Percentiles rank a stretch among this genome's conserved stretches.
phyloP scores from a whole-genome alignment of 805 yeast genomes.

The Candida khao-thaluensis region DNA sequence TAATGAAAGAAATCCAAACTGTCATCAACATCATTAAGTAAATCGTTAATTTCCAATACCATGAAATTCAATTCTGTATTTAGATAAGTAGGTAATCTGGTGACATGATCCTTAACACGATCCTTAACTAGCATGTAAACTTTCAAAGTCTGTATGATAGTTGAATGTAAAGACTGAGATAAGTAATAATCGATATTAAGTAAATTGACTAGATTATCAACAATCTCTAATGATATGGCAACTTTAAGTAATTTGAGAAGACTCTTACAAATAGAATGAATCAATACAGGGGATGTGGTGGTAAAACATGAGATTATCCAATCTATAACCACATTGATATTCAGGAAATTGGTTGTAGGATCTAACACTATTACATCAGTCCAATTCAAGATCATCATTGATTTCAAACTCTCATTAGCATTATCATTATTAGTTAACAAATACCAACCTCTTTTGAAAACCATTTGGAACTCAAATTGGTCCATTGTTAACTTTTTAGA shows the following conservation, averaged over 20 bases:
- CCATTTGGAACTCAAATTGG: conserved; percentile 30
- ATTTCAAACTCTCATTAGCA: conserved; percentile 20
- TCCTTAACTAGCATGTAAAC: background rate
- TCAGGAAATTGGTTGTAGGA: conserved; percentile 24
- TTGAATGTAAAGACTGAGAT: conserved; percentile 1
- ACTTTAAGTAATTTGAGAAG: conserved; percentile 11
- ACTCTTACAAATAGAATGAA: conserved; percentile 20
- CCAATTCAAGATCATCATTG: conserved; percentile 31
- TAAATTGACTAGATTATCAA: conserved; percentile 8
- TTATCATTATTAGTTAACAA: conserved; percentile 13
- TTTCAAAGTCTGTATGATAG: conserved; percentile 5
- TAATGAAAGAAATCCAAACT: conserved; percentile 4
- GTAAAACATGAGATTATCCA: conserved; percentile 13
- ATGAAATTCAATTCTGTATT: conserved; percentile 1
- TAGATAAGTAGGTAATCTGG: background rate
- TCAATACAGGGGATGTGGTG: conserved; percentile 18
- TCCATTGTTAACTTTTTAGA: conserved; percentile 20
- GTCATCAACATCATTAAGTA: conserved; percentile 6
- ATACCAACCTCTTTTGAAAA: conserved; percentile 33
- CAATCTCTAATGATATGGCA: conserved; percentile 6
- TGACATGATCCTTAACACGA: background rate
- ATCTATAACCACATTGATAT: conserved; percentile 20
- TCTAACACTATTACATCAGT: conserved; percentile 29
- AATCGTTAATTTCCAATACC: background rate
- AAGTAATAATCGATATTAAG: conserved; percentile 13